Evolutionary conservation across 2,329 filamentous ascomycete genomes (phyloP), one percentile per base, ranked within the genome.

Genomic region (Ceratocystis destructans): DNA sequence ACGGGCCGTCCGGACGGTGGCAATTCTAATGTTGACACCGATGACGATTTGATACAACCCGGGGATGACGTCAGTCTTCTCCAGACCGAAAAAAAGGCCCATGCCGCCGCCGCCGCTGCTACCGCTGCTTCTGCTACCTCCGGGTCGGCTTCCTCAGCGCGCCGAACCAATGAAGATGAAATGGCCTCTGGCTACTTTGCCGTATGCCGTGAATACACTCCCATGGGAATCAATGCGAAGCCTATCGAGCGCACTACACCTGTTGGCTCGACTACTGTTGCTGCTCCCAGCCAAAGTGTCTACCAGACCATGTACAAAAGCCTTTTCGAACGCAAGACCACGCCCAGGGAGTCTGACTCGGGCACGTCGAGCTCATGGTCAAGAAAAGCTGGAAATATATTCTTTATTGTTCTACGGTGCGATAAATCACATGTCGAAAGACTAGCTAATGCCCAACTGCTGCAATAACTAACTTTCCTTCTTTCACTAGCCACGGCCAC

Each of bases 281-380:
- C 87, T 44, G 80, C 88, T 53, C 88, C 91, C 66, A 96, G 90
- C 72, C 91, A 89, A 66, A 96, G 93, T 74, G 93, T 99, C 46
- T 97, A 97, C 76, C 94, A 97, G 81, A 88, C 88, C 74, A 96
- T 99, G 90, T 99, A 99, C 77, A 82, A 91, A 73, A 96, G 89
- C 74, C 87, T 99, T 69, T 97, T 99, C 74, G 91, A 96, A 71
- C 84, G 93, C 72, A 92, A 87, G 72, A 80, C 77, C 45, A 71
- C 72, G 7, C 70, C 77, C 1, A 75, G 76, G 1, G 78, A 80
- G 1, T 70, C 82, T 66, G 81, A 83, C 61, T 76, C 77, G 63
- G 78, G 75, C 68, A 80, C 76, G 62, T 75, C 74, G 20, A 83
- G 78, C 69, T 79, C 83, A 71, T 76, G 83, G 68, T 81, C 82